Conservation (phyloP, 176 grass and related monocot species). For the Saccharum spontaneum region DNA sequence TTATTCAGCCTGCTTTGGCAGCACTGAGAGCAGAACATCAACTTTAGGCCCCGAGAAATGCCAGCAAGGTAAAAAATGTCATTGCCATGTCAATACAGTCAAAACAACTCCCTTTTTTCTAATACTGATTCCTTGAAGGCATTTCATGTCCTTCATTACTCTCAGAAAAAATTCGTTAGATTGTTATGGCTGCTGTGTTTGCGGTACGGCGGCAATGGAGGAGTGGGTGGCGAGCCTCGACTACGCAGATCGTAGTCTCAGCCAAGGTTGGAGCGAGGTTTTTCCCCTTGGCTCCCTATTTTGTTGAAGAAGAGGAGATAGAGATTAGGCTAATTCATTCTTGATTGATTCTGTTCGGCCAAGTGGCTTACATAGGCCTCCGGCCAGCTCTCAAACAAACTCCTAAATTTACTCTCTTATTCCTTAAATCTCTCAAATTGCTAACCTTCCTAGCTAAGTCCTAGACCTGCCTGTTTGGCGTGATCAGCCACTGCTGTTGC, state of each 20-base stretch:
- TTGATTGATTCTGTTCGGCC: not conserved
- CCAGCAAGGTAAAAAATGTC: not conserved
- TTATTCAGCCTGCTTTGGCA: not conserved
- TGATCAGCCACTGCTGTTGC: not conserved
- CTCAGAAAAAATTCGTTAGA: not conserved
- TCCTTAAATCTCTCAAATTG: not conserved
- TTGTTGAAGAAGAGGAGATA: not conserved
- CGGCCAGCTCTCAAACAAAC: not conserved
- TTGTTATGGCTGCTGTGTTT: not conserved
- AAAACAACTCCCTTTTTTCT: conserved; percentile 11
- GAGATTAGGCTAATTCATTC: not conserved
- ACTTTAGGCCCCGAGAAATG: not conserved
- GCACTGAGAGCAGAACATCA: conserved; percentile 9
- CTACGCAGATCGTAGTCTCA: not conserved
- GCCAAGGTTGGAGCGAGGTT: not conserved
- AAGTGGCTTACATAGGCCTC: not conserved
- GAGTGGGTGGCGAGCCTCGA: no score
- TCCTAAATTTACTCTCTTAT: not conserved
- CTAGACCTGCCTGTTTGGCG: not conserved
- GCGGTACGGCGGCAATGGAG: no score
- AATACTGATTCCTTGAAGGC: not conserved
- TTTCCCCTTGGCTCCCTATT: no score
- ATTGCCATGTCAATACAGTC: not conserved
- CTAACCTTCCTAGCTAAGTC: not conserved
- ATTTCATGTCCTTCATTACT: conserved; percentile 13